Base-by-base conservation (phyloP, 2,329 filamentous ascomycete genomes). In the Ophiocordyceps sinensis region DNA sequence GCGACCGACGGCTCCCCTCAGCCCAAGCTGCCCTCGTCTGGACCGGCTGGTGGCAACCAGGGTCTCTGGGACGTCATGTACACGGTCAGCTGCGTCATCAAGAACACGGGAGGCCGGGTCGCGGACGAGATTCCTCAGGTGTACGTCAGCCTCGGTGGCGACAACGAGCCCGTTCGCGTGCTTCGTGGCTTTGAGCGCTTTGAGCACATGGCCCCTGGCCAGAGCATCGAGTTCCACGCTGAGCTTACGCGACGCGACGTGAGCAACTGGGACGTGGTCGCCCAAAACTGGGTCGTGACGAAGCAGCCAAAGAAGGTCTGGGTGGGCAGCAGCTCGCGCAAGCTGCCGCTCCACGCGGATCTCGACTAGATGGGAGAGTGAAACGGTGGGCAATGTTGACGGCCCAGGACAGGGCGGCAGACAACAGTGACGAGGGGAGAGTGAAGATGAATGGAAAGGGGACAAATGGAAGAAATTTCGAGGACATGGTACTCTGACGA, bases 101-200 rank as follows among this genome's bases (percentile, higher is more conserved):
- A 70, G 48, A 91, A 93, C 67, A 84, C 73, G 3, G 85, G 85
- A 29, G 52, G 59, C 0, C 49, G 76, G 0, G 66, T 60, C 1
- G 82, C 82, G 26, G 81, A 85, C 34, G 82, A 85, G 54, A 71
- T 91, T 2, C 70, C 79, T 0, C 85, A 91, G 66, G 62, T 87
- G 13, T 89, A 96, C 60, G 56, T 96, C 41, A 78, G 73, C 28
- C 82, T 93, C 3, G 89, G 88, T 39, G 87, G 85, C 0, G 72
- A 81, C 1, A 71, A 79, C 31, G 83, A 95, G 53, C 74, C 78
- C 3, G 61, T 66, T 3, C 64, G 71, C 23, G 68, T 78, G 3
- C 77, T 96, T 13, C 79, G 89, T 45, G 80, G 80, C 36, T 96
- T 95, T 53, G 84, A 93, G 44, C 76, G 85, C 37, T 60, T 94